Conservation (phyloP, 148 eudicot species). For the Fagopyrum tataricum region DNA sequence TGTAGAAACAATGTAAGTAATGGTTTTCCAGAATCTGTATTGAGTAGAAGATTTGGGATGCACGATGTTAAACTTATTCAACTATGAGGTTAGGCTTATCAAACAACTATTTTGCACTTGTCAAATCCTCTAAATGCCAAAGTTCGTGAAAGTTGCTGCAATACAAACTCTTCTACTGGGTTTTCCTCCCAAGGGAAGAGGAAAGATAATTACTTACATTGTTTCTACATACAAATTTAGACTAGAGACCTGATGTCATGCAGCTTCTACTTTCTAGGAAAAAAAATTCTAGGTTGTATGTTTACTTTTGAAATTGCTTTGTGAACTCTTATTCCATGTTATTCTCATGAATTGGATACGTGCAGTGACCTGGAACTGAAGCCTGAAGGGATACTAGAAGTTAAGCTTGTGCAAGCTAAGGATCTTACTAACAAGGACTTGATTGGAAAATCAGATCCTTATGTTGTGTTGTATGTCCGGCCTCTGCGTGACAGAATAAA, state of each 20-base stretch:
- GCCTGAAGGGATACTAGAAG: constrained; percentile 84
- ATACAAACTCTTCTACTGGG: too few relatives aligned
- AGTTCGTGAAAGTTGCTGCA: too few relatives aligned
- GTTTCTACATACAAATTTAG: neutral
- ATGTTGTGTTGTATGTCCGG: constrained; percentile 68
- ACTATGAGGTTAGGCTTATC: neutral
- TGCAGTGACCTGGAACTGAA: constrained; percentile 87
- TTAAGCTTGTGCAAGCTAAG: constrained; percentile 94
- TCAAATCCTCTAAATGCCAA: too few relatives aligned
- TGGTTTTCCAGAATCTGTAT: neutral
- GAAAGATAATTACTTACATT: neutral
- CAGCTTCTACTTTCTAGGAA: too few relatives aligned
- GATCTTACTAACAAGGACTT: constrained; percentile 86
- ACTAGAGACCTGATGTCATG: too few relatives aligned
- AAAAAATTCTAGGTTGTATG: too few relatives aligned
- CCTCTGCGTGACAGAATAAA: constrained; percentile 71
- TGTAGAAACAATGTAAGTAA: neutral
- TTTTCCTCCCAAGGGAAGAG: too few relatives aligned
- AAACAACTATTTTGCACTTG: neutral
- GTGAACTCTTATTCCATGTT: neutral
- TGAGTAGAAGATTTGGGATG: too few relatives aligned
- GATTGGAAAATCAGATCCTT: constrained; percentile 97
- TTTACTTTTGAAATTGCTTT: neutral
- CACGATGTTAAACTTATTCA: neutral
- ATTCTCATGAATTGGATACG: neutral